Base-by-base conservation (phyloP, 306 rosid genomes). In the Pachyrhizus erosus region DNA sequence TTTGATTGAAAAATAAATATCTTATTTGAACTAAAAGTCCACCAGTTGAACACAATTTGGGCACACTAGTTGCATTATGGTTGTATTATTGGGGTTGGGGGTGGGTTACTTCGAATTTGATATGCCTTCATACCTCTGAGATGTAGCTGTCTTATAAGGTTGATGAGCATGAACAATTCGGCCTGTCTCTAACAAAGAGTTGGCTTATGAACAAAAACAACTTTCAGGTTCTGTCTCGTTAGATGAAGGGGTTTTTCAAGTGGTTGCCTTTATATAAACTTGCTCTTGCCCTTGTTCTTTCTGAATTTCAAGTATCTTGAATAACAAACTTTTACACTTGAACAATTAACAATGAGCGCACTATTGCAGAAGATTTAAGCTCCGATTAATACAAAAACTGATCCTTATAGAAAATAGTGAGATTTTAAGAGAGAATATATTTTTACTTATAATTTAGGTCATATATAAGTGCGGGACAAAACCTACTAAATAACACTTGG, bases 161-260 rank as follows among this genome's bases (percentile, higher is more conserved):
- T 37, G 77, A 58, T 75, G 31, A 58, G 12, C 64, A 13, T 58
- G 40, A 24, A 26, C 51, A 33, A 61, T 14, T 20, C 34, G 37
- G 21, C 60, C 34, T 14, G 12, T 75, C 18, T 12, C 26, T 43
- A 57, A 61, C 65, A 24, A 12, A 52, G 45, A 46, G 70, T 54
- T 39, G 29, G 79, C 40, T 46, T 66, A 4, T 77, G 80, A 73
- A 79, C 42, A 39, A 48, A 64, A 75, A 34, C 31, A 46, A 34
- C 9, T 68, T 74, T 52, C 17, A 20, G 29, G 9, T 21, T 66
- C 24, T 33, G 24, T 66, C 51, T 31, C 57, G 5, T 45, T 15
- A 31, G 33, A 48, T 23, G 52, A 39, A 42, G 49, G 80, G 27
- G 15, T 75, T 27, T 37, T 61, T 55, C 8, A 23, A 58, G 45